Conservation (phyloP, 805 yeast genomes). For the Lachancea fermentati region DNA sequence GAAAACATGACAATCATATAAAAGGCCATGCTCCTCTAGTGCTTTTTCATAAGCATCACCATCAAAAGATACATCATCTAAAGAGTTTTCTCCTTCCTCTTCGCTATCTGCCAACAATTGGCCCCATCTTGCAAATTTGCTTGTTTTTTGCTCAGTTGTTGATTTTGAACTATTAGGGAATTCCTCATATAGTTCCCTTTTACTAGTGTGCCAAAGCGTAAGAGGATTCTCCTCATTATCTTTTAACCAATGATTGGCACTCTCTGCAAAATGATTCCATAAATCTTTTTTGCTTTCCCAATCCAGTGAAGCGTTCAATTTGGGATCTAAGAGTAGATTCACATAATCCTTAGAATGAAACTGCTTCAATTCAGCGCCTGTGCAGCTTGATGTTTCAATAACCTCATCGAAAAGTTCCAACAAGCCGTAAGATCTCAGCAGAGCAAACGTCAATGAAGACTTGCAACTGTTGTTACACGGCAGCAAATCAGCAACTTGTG, state of each 20-base stretch:
- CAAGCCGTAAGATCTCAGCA: constrained; percentile 21
- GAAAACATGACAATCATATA: constrained; percentile 61
- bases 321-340: constrained; percentile 32
- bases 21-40: constrained; percentile 41
- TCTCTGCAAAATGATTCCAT: constrained; percentile 15
- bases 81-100: neutral
- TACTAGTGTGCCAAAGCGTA: constrained; percentile 8
- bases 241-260: constrained; percentile 14
- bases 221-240: constrained; percentile 3
- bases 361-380: constrained; percentile 35
- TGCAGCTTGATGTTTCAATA: constrained; percentile 14
- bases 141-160: constrained; percentile 7
- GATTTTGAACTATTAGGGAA: constrained; percentile 5
- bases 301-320: constrained; percentile 15
- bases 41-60: neutral
- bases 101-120: neutral
- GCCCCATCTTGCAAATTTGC: neutral
- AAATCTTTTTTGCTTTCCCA: constrained; percentile 16
- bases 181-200: constrained; percentile 13
- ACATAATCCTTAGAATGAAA: constrained; percentile 49
- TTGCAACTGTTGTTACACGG: constrained; percentile 28
- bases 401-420: constrained; percentile 22
- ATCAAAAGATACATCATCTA: constrained; percentile 3
- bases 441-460: constrained; percentile 22
- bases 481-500: constrained; percentile 29